Conservation (phyloP, 2,329 filamentous ascomycete species). For the Colletotrichum caudatum region DNA sequence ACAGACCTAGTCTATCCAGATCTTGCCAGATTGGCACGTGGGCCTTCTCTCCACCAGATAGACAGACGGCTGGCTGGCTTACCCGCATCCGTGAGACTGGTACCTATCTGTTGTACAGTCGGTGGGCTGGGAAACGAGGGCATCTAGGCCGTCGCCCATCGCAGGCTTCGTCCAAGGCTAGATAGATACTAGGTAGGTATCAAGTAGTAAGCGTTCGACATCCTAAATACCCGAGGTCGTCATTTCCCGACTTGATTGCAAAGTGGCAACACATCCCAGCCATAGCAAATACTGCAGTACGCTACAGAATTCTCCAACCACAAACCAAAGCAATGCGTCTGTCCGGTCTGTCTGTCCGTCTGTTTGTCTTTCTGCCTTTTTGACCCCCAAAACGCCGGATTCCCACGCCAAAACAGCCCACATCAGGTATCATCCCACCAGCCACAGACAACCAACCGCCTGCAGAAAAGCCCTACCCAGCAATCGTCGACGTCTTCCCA, state of each 20-base stretch:
- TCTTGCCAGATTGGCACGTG: neutral
- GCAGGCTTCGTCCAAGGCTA: neutral
- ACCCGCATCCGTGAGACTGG: neutral
- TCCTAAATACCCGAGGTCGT: neutral
- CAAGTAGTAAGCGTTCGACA: neutral
- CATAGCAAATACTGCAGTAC: neutral
- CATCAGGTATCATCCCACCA: neutral
- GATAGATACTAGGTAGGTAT: neutral
- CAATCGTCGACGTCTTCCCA: neutral
- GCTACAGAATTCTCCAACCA: neutral
- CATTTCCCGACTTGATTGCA: neutral
- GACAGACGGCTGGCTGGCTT: neutral
- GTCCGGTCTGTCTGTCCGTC: neutral
- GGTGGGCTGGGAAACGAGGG: neutral
- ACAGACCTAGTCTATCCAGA: neutral
- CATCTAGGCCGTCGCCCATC: neutral
- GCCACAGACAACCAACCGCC: neutral
- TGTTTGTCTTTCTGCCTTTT: neutral
- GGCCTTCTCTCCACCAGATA: neutral
- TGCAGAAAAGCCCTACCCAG: neutral
- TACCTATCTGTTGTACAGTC: neutral
- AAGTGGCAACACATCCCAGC: neutral
- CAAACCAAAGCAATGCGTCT: neutral
- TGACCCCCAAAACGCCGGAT: conserved; percentile 14
- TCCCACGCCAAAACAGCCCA: neutral